These are phyloP conservation scores for Cyanidiococcus yangmingshanensis DNA, from an alignment of 23 red algal species.

Conservation along the genomic window DNA sequence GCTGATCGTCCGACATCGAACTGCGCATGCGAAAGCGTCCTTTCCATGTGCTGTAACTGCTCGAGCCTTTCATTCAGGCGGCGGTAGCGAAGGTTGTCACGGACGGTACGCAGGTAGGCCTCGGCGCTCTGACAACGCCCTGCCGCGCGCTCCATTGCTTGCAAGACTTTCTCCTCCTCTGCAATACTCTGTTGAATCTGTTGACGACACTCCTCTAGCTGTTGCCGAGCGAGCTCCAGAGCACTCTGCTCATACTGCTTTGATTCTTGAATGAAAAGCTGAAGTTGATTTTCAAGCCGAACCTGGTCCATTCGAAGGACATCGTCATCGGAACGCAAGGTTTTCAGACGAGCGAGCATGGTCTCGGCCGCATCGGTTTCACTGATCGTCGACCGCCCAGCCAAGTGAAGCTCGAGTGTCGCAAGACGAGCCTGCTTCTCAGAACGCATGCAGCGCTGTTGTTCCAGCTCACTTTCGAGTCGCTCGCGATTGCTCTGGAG, in stretches of 20 bases:
- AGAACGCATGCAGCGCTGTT: not conserved
- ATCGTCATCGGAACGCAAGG: not conserved
- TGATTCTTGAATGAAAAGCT: not conserved
- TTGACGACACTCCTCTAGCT: not conserved
- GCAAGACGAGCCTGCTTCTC: not conserved
- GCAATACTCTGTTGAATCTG: not conserved
- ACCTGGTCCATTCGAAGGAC: not conserved
- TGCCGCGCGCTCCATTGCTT: not conserved
- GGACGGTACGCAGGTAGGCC: not conserved
- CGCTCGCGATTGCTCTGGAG: not conserved
- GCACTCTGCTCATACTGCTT: not conserved
- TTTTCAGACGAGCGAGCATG: not conserved
- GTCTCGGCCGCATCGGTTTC: not conserved
- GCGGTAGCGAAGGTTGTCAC: constrained; percentile 19
- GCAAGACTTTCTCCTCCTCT: not conserved
- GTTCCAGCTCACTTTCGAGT: not conserved
- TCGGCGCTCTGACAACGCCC: not conserved
- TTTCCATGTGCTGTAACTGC: not conserved
- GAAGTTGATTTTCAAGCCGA: not conserved
- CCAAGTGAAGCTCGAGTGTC: not conserved
- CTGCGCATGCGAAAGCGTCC: not conserved
- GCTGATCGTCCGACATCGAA: not conserved
- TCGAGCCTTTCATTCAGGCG: not conserved
- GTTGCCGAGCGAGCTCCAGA: not conserved
- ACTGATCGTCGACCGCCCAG: not conserved